phyloP scores from a whole-genome alignment of 805 yeast genomes.

The Candida piceae region DNA sequence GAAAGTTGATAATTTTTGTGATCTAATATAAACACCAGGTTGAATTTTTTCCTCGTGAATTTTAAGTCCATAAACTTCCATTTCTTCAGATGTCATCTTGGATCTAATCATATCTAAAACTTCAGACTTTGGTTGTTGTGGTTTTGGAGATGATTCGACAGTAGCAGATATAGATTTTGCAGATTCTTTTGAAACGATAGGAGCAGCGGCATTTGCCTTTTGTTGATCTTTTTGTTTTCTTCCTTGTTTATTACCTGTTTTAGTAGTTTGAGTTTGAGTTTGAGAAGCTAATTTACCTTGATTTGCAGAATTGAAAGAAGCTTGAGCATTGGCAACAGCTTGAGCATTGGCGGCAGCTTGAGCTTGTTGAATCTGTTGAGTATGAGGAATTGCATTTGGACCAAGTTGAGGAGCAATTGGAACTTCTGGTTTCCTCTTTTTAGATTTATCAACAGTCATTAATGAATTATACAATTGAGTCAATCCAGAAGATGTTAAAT shows the following conservation, averaged over 20 bases:
- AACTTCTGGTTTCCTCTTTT: conserved; percentile 45
- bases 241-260: conserved; percentile 4
- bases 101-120: conserved; percentile 38
- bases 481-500: conserved; percentile 80
- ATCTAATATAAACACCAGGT: conserved; percentile 81
- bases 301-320: conserved; percentile 2
- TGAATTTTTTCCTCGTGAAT: conserved; percentile 69
- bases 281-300: conserved; percentile 22
- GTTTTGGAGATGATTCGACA: conserved; percentile 1
- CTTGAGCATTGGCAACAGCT: conserved; percentile 1
- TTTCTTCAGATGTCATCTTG: conserved; percentile 68
- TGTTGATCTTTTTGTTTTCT: not conserved
- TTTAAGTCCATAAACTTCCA: conserved; percentile 76
- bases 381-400: conserved; percentile 48
- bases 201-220: conserved; percentile 17
- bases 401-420: conserved; percentile 58
- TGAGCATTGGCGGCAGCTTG: not conserved
- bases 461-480: conserved; percentile 79
- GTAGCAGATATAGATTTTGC: not conserved
- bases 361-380: conserved; percentile 24
- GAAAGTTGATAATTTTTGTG: conserved; percentile 69
- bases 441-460: conserved; percentile 61
- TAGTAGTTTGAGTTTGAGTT: conserved; percentile 5
- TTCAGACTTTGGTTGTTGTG: conserved; percentile 18
- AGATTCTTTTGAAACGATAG: not conserved